Evolutionary conservation across 768 basidiomycete genomes (phyloP).

Genomic region (Leccinum incarnatum): DNA sequence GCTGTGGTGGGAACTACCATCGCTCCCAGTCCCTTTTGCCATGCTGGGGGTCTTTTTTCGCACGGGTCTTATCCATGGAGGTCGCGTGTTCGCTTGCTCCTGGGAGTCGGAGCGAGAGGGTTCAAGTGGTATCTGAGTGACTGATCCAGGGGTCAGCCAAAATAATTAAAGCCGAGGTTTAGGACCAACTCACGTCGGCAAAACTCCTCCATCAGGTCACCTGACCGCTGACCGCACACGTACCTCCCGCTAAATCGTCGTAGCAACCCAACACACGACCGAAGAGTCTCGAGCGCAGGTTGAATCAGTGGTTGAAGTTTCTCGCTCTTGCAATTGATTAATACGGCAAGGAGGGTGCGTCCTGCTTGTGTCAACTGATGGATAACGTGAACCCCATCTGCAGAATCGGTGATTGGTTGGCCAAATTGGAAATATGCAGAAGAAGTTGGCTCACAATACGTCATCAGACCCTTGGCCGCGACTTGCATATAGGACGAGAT

Average conservation of each 20-base stretch:
- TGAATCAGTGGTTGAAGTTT: conserved; percentile 72
- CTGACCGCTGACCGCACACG: conserved; percentile 86
- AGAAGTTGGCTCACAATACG: conserved; percentile 68
- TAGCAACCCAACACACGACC: conserved; percentile 85
- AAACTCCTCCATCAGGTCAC: conserved; percentile 94
- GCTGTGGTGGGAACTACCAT: conserved; percentile 42
- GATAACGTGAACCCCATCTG: conserved; percentile 93
- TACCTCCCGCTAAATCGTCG: conserved; percentile 89
- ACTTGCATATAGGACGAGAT: conserved; percentile 81
- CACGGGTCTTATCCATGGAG: conserved; percentile 88
- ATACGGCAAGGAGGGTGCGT: conserved; percentile 81
- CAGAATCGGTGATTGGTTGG: conserved; percentile 10
- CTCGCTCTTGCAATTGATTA: conserved; percentile 86
- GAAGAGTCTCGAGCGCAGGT: conserved; percentile 78
- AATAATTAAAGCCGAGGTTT: not conserved
- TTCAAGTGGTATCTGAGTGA: conserved; percentile 86
- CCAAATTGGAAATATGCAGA: conserved; percentile 5
- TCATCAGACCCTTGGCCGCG: conserved; percentile 88
- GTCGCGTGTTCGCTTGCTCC: conserved; percentile 50
- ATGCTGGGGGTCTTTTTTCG: conserved; percentile 65
- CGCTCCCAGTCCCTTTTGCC: conserved; percentile 45
- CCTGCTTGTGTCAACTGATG: conserved; percentile 95
- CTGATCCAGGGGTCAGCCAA: conserved; percentile 35
- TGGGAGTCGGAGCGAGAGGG: conserved; percentile 52
- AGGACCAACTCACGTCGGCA: conserved; percentile 64